These are phyloP conservation scores for Trichocomaceae sp. DNA, from an alignment of 2,329 filamentous ascomycete species.

Conservation along the genomic window DNA sequence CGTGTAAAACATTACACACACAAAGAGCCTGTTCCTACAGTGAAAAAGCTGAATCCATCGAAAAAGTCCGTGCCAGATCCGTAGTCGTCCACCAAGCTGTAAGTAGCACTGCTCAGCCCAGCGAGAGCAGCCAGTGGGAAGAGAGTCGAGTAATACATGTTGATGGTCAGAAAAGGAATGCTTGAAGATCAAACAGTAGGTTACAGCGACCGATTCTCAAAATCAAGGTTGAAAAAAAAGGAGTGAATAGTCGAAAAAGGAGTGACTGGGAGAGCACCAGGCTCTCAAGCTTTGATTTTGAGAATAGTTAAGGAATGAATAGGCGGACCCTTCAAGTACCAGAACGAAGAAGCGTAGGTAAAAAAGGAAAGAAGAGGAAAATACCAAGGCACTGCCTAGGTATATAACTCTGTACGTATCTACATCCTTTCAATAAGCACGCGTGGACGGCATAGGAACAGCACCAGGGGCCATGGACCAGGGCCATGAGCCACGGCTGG, in stretches of 20 bases:
- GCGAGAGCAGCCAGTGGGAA: constrained; percentile 26
- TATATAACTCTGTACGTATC: no score
- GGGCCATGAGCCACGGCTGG: neutral
- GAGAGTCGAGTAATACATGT: constrained; percentile 26
- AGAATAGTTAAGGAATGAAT: constrained; percentile 1
- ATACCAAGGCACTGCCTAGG: no score
- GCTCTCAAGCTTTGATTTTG: constrained; percentile 7
- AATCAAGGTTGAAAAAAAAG: neutral
- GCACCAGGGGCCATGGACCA: no score
- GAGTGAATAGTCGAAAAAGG: neutral
- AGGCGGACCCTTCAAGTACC: constrained; percentile 3
- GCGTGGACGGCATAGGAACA: neutral
- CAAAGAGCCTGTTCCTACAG: constrained; percentile 24
- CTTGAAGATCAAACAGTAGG: neutral
- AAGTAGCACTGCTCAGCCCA: constrained; percentile 27
- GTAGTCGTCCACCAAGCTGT: constrained; percentile 45
- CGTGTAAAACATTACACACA: neutral
- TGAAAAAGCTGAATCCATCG: constrained; percentile 48
- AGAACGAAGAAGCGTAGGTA: neutral
- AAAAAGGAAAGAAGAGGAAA: neutral
- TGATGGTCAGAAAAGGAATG: constrained; percentile 8
- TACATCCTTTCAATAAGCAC: no score
- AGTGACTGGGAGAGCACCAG: constrained; percentile 13
- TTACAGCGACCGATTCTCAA: neutral
- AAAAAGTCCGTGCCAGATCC: constrained; percentile 42